Conservation (phyloP, 495 filamentous ascomycete genomes). For the Astrocystis sublimbata region DNA sequence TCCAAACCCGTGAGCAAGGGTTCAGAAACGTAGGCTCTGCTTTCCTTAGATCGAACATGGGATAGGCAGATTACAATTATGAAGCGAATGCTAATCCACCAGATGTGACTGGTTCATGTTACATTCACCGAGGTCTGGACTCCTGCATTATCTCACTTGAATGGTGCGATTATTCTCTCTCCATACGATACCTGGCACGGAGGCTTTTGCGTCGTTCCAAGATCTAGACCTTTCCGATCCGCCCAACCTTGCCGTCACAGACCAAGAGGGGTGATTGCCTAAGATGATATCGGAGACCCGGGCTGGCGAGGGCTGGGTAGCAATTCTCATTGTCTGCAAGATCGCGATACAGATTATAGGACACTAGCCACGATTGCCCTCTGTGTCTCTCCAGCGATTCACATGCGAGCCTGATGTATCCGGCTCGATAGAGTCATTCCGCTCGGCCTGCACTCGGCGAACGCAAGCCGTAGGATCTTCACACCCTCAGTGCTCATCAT, state of each 20-base stretch:
- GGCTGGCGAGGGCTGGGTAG: no score
- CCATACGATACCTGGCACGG: no score
- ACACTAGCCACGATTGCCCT: background rate
- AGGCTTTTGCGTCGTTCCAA: background rate
- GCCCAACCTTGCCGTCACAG: constrained; percentile 1
- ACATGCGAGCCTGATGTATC: constrained; percentile 4
- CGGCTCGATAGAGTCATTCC: background rate
- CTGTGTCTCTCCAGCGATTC: background rate
- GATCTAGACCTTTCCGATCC: background rate
- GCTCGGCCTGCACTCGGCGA: background rate
- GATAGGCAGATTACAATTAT: background rate
- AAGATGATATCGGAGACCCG: background rate
- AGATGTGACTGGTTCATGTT: background rate
- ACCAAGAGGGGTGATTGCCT: background rate
- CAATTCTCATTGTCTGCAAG: background rate
- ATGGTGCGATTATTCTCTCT: background rate
- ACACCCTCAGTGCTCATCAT: background rate
- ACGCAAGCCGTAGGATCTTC: constrained; percentile 5
- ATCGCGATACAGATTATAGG: background rate
- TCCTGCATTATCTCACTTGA: background rate
- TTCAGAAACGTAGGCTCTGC: background rate
- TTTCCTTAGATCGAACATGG: background rate
- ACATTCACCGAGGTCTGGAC: background rate
- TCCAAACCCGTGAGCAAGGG: background rate
- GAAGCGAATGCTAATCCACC: background rate